phyloP scores from a whole-genome alignment of 306 rosid species.

The Gynostemma pentaphyllum region DNA sequence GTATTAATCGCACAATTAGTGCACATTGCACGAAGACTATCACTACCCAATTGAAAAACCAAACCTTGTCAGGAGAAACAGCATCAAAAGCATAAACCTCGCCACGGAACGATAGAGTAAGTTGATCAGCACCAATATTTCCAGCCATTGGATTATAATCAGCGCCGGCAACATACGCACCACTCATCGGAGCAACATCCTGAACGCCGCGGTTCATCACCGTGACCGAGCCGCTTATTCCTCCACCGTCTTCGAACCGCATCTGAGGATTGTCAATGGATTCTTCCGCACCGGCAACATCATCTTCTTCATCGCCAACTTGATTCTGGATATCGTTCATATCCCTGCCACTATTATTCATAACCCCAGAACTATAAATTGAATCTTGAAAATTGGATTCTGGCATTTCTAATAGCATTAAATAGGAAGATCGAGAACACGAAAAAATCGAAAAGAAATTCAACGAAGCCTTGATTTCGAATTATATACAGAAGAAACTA shows the following conservation, averaged over 20 bases:
- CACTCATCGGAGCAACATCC: constrained; percentile 12
- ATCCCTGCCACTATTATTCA: constrained; percentile 8
- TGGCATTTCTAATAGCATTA: constrained; percentile 11
- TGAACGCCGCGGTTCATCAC: constrained; percentile 20
- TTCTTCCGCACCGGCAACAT: constrained; percentile 26
- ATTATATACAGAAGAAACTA: neutral
- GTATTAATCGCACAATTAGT: neutral
- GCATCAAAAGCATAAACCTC: constrained; percentile 50
- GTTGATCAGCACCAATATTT: constrained; percentile 35
- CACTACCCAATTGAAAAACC: neutral
- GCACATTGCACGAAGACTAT: neutral
- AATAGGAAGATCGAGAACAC: neutral
- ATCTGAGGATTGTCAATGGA: constrained; percentile 39
- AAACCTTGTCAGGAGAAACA: constrained; percentile 45
- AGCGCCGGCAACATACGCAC: constrained; percentile 18
- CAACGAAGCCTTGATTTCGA: neutral
- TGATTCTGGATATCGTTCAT: constrained; percentile 14
- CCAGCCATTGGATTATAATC: constrained; percentile 25
- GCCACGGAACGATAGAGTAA: constrained; percentile 43
- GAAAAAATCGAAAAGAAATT: neutral
- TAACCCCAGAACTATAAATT: constrained; percentile 20
- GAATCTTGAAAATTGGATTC: constrained; percentile 24
- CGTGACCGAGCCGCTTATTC: constrained; percentile 10
- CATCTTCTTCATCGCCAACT: constrained; percentile 38
- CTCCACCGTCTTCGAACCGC: constrained; percentile 26